Base-by-base conservation (phyloP, 495 filamentous ascomycete species). In the Wilcoxina mikolae region DNA sequence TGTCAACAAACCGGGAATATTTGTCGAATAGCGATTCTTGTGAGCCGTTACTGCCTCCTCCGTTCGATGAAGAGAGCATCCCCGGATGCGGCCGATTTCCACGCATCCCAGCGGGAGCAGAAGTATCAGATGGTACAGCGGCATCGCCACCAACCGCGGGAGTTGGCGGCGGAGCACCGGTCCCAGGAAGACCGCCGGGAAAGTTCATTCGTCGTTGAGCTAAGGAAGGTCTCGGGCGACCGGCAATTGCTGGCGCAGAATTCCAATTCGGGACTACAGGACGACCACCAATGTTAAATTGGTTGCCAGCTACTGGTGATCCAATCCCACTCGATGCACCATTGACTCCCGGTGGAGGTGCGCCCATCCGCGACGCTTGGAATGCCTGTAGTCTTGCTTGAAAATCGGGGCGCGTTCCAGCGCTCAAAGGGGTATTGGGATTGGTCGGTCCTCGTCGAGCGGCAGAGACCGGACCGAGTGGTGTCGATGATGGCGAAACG, bases 1-100 rank as follows among this genome's bases (percentile, higher is more conserved):
- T 82, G 63, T 99, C 86, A 56, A 99, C 85, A 59, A 83, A 90
- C 51, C 95, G 79, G 9, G 88, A 80, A 69, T 94, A 96, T 67
- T 94, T 89, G 68, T 81, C 87, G 65, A 99, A 81, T 45, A 84
- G 77, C 2, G 83, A 83, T 49, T 80, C 80, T 39, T 64, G 65
- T 51, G 59, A 57, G 55, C 53, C 51, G 11, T 50, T 50, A 22
- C 48, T 45, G 38, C 28, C 39, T 7, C 46, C 25, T 39, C 45
- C 51, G 33, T 61, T 61, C 12, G 55, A 51, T 35, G 43, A 24
- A 11, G n/a, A 12, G 7, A 50, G 47, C 23, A 11, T 28, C n/a
- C 47, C 47, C 12, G 47, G 47, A n/a, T 57, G 51, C 2, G 48
- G 25, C 25, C 38, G 3, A 18, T 39, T 24, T 18, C 53, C 43